Percentiles rank a stretch among this genome's conserved stretches.
phyloP scores from a whole-genome alignment of 2,329 filamentous ascomycete species.

The Pezicula rhizophila region DNA sequence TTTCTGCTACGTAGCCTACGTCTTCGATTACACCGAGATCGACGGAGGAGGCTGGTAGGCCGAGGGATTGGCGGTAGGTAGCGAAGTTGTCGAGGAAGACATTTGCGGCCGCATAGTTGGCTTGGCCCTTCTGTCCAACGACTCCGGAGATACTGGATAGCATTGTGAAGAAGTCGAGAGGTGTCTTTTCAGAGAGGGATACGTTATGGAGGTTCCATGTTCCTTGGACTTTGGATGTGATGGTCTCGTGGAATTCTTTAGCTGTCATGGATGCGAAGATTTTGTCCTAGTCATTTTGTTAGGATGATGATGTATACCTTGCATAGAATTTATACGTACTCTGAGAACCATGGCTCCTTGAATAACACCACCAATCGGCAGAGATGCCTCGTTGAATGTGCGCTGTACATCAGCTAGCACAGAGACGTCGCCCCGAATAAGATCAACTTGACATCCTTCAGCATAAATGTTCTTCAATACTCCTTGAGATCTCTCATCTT shows the following conservation, averaged over 20 bases:
- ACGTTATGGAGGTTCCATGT: slow-evolving; percentile 17
- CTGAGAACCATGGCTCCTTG: slow-evolving; percentile 28
- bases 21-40: slow-evolving; percentile 46
- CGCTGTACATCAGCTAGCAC: slow-evolving; percentile 5
- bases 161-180: slow-evolving; percentile 35
- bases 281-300: slow-evolving; percentile 2
- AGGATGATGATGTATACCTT: neutral
- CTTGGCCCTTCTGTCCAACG: slow-evolving; percentile 28
- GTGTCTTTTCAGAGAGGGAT: slow-evolving; percentile 11
- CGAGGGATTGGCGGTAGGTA: slow-evolving; percentile 31
- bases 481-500: slow-evolving; percentile 7
- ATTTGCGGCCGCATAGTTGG: slow-evolving; percentile 47
- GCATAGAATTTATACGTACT: slow-evolving; percentile 3
- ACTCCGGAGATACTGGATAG: slow-evolving; percentile 31
- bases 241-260: slow-evolving; percentile 7
- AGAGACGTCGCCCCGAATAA: slow-evolving; percentile 7
- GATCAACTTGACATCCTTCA: slow-evolving; percentile 8
- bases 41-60: slow-evolving; percentile 39
- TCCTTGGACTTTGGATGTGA: slow-evolving; percentile 11
- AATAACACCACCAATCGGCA: slow-evolving; percentile 20
- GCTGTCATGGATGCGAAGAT: slow-evolving; percentile 9
- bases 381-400: slow-evolving; percentile 3
- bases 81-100: slow-evolving; percentile 39
- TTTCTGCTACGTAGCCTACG: slow-evolving; percentile 21
- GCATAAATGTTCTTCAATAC: slow-evolving; percentile 5